Percentiles rank a stretch among this genome's conserved stretches.
phyloP scores from a whole-genome alignment of 2,329 filamentous ascomycete genomes.

The Mycosphaerella arachidis region DNA sequence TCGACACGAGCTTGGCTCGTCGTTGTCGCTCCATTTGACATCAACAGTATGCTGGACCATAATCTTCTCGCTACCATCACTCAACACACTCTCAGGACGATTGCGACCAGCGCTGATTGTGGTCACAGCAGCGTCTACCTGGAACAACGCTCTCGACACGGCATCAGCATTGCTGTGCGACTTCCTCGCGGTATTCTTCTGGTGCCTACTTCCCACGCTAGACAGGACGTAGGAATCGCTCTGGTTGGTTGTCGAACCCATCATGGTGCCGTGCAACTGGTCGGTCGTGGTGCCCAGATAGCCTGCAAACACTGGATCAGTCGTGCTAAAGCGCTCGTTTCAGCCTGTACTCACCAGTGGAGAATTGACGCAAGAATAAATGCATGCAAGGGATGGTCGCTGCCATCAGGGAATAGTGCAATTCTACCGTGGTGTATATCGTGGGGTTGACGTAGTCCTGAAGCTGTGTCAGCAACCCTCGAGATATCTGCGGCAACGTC shows the following conservation, averaged over 20 bases:
- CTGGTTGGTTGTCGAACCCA: neutral
- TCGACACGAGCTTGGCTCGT: neutral
- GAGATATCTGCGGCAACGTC: too few species aligned
- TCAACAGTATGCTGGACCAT: conserved; percentile 17
- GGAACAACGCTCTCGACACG: conserved; percentile 2
- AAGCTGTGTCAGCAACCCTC: too few species aligned
- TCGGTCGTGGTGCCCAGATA: conserved; percentile 11
- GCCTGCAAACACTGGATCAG: neutral
- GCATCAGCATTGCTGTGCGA: conserved; percentile 6
- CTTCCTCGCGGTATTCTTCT: neutral
- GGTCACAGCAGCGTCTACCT: conserved; percentile 4
- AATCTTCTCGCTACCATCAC: conserved; percentile 15
- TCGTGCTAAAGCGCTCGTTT: neutral
- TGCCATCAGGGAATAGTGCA: conserved; percentile 17
- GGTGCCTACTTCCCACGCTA: conserved; percentile 7
- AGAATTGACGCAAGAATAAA: conserved; percentile 15
- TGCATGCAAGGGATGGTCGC: conserved; percentile 20
- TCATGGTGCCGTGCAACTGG: conserved; percentile 7
- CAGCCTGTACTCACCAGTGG: conserved; percentile 1
- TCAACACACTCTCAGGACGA: conserved; percentile 5
- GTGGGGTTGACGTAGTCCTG: conserved; percentile 7
- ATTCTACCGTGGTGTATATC: conserved; percentile 11
- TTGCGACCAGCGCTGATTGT: conserved; percentile 4
- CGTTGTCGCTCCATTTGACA: conserved; percentile 11
- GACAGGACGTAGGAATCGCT: conserved; percentile 6